Base-by-base conservation (phyloP, 805 yeast species). In the Yamadazyma tumulicola region DNA sequence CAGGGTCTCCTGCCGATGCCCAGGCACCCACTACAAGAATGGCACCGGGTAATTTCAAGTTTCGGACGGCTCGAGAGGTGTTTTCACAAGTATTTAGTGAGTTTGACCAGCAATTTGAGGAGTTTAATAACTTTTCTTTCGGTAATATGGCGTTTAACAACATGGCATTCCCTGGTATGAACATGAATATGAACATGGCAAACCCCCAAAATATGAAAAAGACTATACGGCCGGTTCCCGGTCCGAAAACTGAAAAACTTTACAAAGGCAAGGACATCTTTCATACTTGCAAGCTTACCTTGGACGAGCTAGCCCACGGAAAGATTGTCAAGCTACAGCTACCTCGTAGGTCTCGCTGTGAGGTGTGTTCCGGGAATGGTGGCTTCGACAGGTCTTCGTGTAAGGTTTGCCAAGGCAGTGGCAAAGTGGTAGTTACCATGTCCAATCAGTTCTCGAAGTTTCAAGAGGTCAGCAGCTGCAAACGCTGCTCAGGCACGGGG, bases 221-320 rank as follows among this genome's bases (percentile, higher is more conserved):
- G 28, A 32, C 41, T 8, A 45, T 48, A 2, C 42, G 53, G 35
- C 63, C 66, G 1, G 54, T 52, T 9, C 28, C 34, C 19, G 32
- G n/a, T 6, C 22, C 42, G 36, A 19, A 30, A 6, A 13, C 22
- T 7, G 28, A 22, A 15, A 45, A 40, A 16, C 22, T 40, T 19
- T 54, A 54, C 10, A 65, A 58, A 27, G 81, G 83, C 5, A 68
- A 69, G 14, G 75, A 78, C 42, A 81, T 81, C 33, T 66, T 60
- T 38, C 85, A 81, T 50, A 64, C 67, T 6, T 61, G 79, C 31
- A 59, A 61, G 18, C 75, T 80, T 27, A 51, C 77, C 0, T 54
- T 81, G 31, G 67, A 61, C 5, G 86, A 81, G 34, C 59, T 80
- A 39, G 79, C 75, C 47, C 57, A 50, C 23, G 88, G 89, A 2